Conservation (phyloP, 306 rosid genomes). For the Oxytropis ochrocephala region DNA sequence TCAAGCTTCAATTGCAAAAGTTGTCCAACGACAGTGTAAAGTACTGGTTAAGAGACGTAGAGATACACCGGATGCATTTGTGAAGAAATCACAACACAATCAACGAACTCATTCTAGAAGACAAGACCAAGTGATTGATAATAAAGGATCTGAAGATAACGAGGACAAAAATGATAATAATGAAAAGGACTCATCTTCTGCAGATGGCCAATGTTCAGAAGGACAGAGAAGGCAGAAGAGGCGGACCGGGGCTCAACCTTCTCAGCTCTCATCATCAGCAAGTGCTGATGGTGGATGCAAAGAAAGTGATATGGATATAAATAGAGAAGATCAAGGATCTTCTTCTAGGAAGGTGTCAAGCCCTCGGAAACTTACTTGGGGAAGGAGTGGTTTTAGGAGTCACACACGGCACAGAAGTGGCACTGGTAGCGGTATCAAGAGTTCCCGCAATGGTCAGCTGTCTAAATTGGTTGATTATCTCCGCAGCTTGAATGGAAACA, state of each 20-base stretch:
- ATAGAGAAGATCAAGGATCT: conserved; percentile 49
- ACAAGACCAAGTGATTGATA: conserved; percentile 44
- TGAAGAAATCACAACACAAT: conserved; percentile 52
- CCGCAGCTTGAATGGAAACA: conserved; percentile 51
- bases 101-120: conserved; percentile 49
- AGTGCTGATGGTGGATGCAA: conserved; percentile 46
- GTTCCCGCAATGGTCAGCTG: conserved; percentile 51
- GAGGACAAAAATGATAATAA: conserved; percentile 56
- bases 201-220: conserved; percentile 53
- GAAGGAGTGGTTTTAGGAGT: conserved; percentile 80
- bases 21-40: conserved; percentile 76
- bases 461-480: conserved; percentile 70
- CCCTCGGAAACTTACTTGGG: conserved; percentile 77
- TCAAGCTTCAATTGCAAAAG: conserved; percentile 44
- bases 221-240: conserved; percentile 55
- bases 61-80: conserved; percentile 40
- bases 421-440: conserved; percentile 50
- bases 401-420: conserved; percentile 63
- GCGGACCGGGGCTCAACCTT: conserved; percentile 42
- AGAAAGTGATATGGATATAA: conserved; percentile 56
- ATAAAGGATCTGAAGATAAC: conserved; percentile 61
- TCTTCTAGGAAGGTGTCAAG: conserved; percentile 49
- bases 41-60: conserved; percentile 70
- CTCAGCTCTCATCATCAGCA: conserved; percentile 68
- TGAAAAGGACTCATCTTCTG: conserved; percentile 60